Conservation (phyloP, 2,329 filamentous ascomycete species). For the Alternaria gaisen region DNA sequence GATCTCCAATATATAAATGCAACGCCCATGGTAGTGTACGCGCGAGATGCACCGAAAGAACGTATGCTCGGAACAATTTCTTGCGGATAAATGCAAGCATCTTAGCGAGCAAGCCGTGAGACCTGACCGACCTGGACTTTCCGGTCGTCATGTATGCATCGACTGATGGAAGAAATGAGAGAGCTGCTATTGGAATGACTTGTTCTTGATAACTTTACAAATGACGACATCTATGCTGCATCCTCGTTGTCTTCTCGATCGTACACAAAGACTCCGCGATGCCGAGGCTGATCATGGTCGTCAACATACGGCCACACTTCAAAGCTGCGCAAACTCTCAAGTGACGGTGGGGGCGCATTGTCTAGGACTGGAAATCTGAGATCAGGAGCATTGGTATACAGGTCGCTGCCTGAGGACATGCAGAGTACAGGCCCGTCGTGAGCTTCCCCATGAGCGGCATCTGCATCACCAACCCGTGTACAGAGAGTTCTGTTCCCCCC, state of each 20-base stretch:
- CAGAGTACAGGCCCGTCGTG: neutral
- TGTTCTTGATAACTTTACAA: no score
- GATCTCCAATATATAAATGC: neutral
- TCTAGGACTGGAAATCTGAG: no score
- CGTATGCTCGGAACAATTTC: neutral
- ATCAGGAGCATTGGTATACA: no score
- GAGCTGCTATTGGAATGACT: no score
- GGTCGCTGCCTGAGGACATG: neutral
- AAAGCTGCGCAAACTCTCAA: no score
- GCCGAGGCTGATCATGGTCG: no score
- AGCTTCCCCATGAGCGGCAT: neutral
- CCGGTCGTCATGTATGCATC: rapidly evolving
- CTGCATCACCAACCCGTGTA: neutral
- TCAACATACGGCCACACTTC: no score
- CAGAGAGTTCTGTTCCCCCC: no score
- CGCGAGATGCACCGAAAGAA: neutral
- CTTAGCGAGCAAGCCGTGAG: rapidly evolving
- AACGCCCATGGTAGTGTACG: neutral
- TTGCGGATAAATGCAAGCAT: neutral
- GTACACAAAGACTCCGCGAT: no score
- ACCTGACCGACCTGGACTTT: neutral
- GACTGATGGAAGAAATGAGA: no score
- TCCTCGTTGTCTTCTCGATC: no score
- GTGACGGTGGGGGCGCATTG: no score
- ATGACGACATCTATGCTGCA: neutral